Evolutionary conservation across 2,329 filamentous ascomycete genomes (phyloP), one percentile per base, ranked within the genome.

Genomic region (Trichoderma hamatum): DNA sequence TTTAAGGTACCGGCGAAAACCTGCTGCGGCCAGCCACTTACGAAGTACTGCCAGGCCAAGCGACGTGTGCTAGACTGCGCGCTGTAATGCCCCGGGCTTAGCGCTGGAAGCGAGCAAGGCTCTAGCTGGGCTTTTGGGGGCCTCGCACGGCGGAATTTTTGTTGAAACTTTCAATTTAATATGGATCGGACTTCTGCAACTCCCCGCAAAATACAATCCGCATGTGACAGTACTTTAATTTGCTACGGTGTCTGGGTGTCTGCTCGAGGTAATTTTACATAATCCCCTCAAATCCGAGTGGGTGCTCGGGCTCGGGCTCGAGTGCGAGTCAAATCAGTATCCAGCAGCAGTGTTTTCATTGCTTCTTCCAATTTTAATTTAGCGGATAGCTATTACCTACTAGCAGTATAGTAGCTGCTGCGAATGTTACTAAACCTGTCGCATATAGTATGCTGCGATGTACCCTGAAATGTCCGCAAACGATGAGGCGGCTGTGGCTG

Each of bases 1-100:
- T 66, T 34, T 58, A 49, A 49, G 46, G 46, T 66, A 11, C 63
- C 63, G 36, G 24, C 28, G 5, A 32, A 26, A 24, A n/a, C 32
- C 55, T 56, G 28, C 46, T 49, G 54, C 54, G 54, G 28, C 26
- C 26, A 34, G 54, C 26, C 54, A n/a, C 28, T 30, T 9, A 32
- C 28, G 26, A 32, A 32, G 26, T 54, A 49, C 60, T 32, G 24
- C 21, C 30, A 34, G 46, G 28, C 19, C 46, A 49, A 46, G 60
- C 39, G 21, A 10, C n/a, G 19, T 34, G n/a, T 52, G 60, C 59
- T 63, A 11, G 13, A n/a, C 28, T 26, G 52, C 51, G 52, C 63
- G 39, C 62, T 56, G 49, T 43, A 49, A 51, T 66, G 63, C 63
- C 39, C 52, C 28, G 63, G n/a, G 63, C 52, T 66, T 67, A 36